phyloP scores from a whole-genome alignment of 257 asterid species.

The Solanum clarkiae region DNA sequence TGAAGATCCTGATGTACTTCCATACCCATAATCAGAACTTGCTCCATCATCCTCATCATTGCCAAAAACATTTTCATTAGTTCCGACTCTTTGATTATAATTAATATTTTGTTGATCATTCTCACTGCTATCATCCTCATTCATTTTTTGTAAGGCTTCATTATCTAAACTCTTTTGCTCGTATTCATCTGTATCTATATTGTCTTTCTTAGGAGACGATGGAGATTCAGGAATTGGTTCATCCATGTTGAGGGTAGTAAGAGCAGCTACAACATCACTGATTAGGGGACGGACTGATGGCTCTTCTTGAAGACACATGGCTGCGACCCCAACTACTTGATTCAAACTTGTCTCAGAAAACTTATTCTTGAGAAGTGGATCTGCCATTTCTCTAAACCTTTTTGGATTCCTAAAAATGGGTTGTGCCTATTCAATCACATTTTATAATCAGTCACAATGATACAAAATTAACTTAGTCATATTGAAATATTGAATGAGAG shows the following conservation, averaged over 20 bases:
- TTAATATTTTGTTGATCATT: not conserved
- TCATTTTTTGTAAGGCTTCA: not conserved
- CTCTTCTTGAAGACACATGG: conserved; percentile 87
- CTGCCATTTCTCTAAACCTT: conserved; percentile 70
- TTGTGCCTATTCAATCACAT: conserved; percentile 38
- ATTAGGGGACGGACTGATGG: conserved; percentile 76
- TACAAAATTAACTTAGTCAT: not conserved
- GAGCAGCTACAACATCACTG: conserved; percentile 55
- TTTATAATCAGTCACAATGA: not conserved
- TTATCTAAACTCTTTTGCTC: not conserved
- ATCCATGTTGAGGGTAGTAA: conserved; percentile 42
- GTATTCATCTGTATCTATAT: not conserved
- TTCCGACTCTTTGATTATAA: not conserved
- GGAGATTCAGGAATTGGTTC: conserved; percentile 5
- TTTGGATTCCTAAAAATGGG: conserved; percentile 52
- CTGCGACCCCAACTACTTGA: conserved; percentile 76
- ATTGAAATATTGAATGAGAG: not conserved
- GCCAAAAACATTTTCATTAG: not conserved
- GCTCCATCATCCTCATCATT: not conserved
- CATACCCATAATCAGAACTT: not conserved
- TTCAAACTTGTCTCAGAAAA: conserved; percentile 52
- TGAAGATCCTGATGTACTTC: not conserved
- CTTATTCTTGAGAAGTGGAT: conserved; percentile 39
- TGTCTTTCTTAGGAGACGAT: conserved; percentile 3
- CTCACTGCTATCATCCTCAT: not conserved